Evolutionary conservation across 352 stramenopile species (phyloP).

Genomic region (Pythium coloratum): DNA sequence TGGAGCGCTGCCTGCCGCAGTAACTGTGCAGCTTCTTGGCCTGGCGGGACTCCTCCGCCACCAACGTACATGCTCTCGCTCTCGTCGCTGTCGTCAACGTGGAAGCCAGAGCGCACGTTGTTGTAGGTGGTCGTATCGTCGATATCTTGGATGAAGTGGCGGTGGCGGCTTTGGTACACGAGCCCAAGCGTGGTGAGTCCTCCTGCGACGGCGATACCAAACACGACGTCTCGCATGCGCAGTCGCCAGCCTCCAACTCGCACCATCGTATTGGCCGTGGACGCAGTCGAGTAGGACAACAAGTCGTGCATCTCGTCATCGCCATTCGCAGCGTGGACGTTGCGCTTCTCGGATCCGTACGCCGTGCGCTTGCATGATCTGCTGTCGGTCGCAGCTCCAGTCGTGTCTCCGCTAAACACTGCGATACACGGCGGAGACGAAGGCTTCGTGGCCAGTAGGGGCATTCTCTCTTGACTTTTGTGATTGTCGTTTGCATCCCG

Average conservation of each 20-base stretch:
- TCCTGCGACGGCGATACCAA: constrained; percentile 4
- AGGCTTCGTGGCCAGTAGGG: constrained; percentile 3
- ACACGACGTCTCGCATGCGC: constrained; percentile 17
- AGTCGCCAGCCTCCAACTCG: constrained; percentile 13
- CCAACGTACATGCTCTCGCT: neutral
- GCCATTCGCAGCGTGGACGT: neutral
- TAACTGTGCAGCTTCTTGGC: neutral
- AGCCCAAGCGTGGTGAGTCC: constrained; percentile 14
- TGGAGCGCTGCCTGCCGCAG: constrained; percentile 6
- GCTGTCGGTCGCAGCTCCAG: neutral
- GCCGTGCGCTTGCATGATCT: constrained; percentile 10
- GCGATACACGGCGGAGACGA: constrained; percentile 10
- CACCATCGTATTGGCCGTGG: constrained; percentile 11
- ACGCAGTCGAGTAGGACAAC: neutral
- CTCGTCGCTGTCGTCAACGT: constrained; percentile 10
- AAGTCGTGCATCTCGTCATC: constrained; percentile 10
- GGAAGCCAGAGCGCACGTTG: constrained; percentile 7
- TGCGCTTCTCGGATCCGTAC: neutral
- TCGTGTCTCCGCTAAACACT: neutral
- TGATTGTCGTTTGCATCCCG: neutral
- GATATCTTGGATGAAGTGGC: neutral
- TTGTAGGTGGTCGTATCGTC: constrained; percentile 11
- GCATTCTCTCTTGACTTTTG: neutral
- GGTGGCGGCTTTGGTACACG: constrained; percentile 1
- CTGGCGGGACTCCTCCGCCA: neutral